Percentiles rank a stretch among this genome's conserved stretches.
These are phyloP conservation scores for Chaetomium strumarium DNA, from an alignment of 2,329 filamentous ascomycete species.

Conservation along the genomic window DNA sequence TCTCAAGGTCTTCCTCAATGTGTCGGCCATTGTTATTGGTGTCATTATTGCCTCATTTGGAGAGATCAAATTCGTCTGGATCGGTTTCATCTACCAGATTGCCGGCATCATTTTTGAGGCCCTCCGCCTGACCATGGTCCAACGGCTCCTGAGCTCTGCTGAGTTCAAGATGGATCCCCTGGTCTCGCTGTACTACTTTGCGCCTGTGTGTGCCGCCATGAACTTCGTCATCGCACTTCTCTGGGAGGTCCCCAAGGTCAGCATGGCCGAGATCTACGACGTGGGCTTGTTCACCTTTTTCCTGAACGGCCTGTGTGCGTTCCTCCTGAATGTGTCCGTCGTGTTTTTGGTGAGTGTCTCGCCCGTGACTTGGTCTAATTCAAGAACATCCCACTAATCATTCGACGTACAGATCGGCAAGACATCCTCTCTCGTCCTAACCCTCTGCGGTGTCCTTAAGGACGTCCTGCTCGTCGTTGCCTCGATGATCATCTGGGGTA, in stretches of 20 bases:
- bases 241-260: constrained; percentile 66
- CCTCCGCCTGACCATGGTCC: constrained; percentile 76
- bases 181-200: constrained; percentile 86
- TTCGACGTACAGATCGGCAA: constrained; percentile 64
- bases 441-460: constrained; percentile 81
- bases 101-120: constrained; percentile 77
- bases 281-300: constrained; percentile 69
- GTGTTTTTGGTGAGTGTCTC: constrained; percentile 69
- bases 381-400: constrained; percentile 25
- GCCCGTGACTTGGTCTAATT: neutral
- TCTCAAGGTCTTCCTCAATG: constrained; percentile 82
- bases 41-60: constrained; percentile 91
- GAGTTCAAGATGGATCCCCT: constrained; percentile 92
- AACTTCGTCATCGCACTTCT: constrained; percentile 68
- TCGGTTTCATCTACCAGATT: constrained; percentile 73
- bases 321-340: constrained; percentile 77
- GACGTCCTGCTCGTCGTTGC: constrained; percentile 76
- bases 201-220: constrained; percentile 76
- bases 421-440: constrained; percentile 79
- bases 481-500: constrained; percentile 77
- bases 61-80: constrained; percentile 86
- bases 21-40: constrained; percentile 90
- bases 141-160: constrained; percentile 71
- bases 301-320: constrained; percentile 71
- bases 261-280: constrained; percentile 63